phyloP scores from a whole-genome alignment of 2,329 filamentous ascomycete genomes.

The Ophiocordyceps camponoti-rufipedis region DNA sequence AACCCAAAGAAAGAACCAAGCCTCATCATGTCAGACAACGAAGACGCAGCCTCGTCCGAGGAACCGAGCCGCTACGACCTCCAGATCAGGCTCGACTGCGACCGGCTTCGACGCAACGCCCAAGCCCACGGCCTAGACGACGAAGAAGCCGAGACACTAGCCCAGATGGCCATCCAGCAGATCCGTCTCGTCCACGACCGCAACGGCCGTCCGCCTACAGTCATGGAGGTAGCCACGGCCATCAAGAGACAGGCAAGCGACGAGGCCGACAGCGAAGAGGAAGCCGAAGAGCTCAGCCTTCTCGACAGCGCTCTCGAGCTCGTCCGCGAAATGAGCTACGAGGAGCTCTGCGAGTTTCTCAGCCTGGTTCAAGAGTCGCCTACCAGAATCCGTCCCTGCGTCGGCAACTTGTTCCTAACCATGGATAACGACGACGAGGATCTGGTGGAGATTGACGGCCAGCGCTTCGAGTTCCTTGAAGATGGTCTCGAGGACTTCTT shows the following conservation, averaged over 20 bases:
- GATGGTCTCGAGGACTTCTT: slow-evolving; percentile 12
- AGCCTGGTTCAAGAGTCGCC: not conserved
- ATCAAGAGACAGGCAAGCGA: slow-evolving; percentile 6
- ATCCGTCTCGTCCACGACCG: slow-evolving; percentile 3
- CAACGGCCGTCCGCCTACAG: slow-evolving; percentile 3
- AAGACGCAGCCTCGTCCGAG: not conserved
- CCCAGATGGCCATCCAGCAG: slow-evolving; percentile 6
- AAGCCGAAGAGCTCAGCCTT: slow-evolving; percentile 1
- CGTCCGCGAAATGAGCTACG: slow-evolving; percentile 4
- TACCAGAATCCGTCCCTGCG: not conserved
- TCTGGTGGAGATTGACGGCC: not conserved
- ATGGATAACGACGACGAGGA: not conserved
- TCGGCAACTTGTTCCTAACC: not conserved
- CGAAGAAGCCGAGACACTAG: slow-evolving; percentile 6
- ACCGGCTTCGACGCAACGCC: slow-evolving; percentile 5
- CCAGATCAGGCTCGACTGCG: slow-evolving; percentile 6
- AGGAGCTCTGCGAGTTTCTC: slow-evolving; percentile 1
- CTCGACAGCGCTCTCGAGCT: slow-evolving; percentile 2
- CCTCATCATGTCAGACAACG: too few species aligned
- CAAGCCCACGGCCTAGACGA: slow-evolving; percentile 5
- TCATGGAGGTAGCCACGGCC: slow-evolving; percentile 5
- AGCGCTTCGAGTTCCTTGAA: slow-evolving; percentile 12
- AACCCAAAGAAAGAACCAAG: too few species aligned
- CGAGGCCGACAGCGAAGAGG: slow-evolving; percentile 4
- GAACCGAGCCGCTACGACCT: slow-evolving; percentile 1